Evolutionary conservation across 179 eudicot species (phyloP), one percentile per base, ranked within the genome.

Genomic region (Actinidia chinensis): DNA sequence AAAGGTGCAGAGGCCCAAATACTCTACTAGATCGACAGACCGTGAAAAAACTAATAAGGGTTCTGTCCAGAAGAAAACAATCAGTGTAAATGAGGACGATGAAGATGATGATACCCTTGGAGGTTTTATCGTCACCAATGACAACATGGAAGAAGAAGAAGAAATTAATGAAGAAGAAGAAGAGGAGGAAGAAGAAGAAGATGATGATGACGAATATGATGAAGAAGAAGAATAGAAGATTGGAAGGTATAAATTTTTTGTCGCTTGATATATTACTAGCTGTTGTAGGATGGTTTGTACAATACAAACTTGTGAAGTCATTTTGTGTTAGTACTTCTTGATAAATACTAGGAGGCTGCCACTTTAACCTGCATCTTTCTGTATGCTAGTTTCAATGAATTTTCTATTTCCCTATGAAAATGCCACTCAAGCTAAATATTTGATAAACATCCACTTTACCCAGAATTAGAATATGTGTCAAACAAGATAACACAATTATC

Each of bases 21-120:
- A 91, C 84, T 71, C 76, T 17, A 95, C 98, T 71, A 87, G 99
- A 71, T 92, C 93, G 69, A 93, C 86, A 84, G 89, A 85, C 42
- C 85, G 14, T 60, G 69, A 61, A 67, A 77, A 80, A 77, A 54
- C 82, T 5, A 44, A 20, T 9, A 88, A 83, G 66, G 81, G 61
- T 68, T 43, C 82, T 23, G 28, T 75, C 4, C 66, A 73, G 36
- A 84, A 74, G 79, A 74, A 85, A 75, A 77, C 78, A 54, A 23
- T 7, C 4, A 2, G 42, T 47, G 18, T 7, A 44, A 48, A 65
- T 68, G 79, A 60, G 58, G 87, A 84, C 50, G 84, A 82, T 0
- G 83, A 80, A 23, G 90, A 88, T 1, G 95, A 90, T 81, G 95
- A 93, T 50, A 89, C 90, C 43, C 85, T 95, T n/a, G 99, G 99